These are phyloP conservation scores for Allium cepa DNA, from an alignment of 106 monocot species.

Conservation along the genomic window DNA sequence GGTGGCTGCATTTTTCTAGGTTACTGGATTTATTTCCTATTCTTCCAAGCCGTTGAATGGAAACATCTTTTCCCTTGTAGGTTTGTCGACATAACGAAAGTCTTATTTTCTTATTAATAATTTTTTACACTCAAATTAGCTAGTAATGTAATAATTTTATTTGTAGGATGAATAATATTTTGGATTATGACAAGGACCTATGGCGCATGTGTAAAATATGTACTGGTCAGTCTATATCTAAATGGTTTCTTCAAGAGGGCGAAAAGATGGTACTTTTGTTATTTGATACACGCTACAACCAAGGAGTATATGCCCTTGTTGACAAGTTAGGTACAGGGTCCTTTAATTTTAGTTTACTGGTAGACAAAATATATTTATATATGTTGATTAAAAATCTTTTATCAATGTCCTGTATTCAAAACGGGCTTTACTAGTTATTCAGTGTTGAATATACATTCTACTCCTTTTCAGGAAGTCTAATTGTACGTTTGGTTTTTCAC, in stretches of 20 bases:
- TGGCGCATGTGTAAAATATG: constrained; percentile 57
- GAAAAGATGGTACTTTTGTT: constrained; percentile 87
- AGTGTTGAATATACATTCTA: neutral
- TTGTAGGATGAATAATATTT: constrained; percentile 27
- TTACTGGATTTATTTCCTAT: constrained; percentile 82
- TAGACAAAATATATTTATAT: too few relatives aligned
- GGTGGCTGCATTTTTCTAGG: constrained; percentile 61
- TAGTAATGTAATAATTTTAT: constrained; percentile 7
- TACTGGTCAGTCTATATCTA: constrained; percentile 65
- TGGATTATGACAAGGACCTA: constrained; percentile 51
- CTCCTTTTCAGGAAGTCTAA: constrained; percentile 69
- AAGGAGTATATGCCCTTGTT: constrained; percentile 85
- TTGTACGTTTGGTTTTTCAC: constrained; percentile 85
- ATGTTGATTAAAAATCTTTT: too few relatives aligned
- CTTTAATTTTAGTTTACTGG: neutral
- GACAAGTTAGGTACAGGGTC: constrained; percentile 70
- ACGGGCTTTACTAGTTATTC: too few relatives aligned
- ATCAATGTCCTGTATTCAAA: too few relatives aligned
- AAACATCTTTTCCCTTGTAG: constrained; percentile 59
- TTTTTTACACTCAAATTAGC: constrained; percentile 1
- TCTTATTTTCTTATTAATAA: neutral
- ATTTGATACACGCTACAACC: constrained; percentile 81
- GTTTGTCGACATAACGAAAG: constrained; percentile 16
- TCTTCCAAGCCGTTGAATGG: constrained; percentile 19
- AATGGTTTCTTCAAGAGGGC: constrained; percentile 90